Conservation (phyloP, 2,329 filamentous ascomycete species). For the Microdochium nivale region DNA sequence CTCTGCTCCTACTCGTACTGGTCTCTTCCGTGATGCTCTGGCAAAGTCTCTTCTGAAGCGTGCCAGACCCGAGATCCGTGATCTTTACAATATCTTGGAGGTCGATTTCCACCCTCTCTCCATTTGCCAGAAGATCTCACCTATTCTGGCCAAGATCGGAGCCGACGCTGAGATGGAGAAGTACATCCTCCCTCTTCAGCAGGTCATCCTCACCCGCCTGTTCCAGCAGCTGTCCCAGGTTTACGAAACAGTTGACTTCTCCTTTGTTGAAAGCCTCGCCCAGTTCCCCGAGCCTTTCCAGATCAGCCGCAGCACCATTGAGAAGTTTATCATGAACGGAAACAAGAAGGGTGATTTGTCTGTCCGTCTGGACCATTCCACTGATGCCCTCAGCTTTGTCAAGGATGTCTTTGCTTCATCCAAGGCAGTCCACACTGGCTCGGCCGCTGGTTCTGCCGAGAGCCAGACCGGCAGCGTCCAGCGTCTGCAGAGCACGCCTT, state of each 20-base stretch:
- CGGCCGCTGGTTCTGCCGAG: slow-evolving; percentile 79
- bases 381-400: slow-evolving; percentile 92
- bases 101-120: slow-evolving; percentile 98
- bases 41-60: slow-evolving; percentile 92
- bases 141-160: slow-evolving; percentile 88
- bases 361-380: slow-evolving; percentile 92
- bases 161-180: slow-evolving; percentile 93
- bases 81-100: slow-evolving; percentile 97
- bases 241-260: slow-evolving; percentile 93
- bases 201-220: slow-evolving; percentile 94
- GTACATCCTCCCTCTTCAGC: slow-evolving; percentile 90
- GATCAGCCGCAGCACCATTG: slow-evolving; percentile 80
- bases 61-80: slow-evolving; percentile 86
- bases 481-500: slow-evolving; percentile 92
- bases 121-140: slow-evolving; percentile 98
- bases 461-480: slow-evolving; percentile 78
- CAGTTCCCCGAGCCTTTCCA: slow-evolving; percentile 96
- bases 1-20: slow-evolving; percentile 77
- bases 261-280: slow-evolving; percentile 87
- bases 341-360: slow-evolving; percentile 99
- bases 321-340: slow-evolving; percentile 99
- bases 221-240: slow-evolving; percentile 99
- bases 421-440: slow-evolving; percentile 82
- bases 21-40: slow-evolving; percentile 90
- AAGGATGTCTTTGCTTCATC: slow-evolving; percentile 96